Evolutionary conservation across 495 filamentous ascomycete genomes (phyloP).

Genomic region (Jackrogersella multiformis): DNA sequence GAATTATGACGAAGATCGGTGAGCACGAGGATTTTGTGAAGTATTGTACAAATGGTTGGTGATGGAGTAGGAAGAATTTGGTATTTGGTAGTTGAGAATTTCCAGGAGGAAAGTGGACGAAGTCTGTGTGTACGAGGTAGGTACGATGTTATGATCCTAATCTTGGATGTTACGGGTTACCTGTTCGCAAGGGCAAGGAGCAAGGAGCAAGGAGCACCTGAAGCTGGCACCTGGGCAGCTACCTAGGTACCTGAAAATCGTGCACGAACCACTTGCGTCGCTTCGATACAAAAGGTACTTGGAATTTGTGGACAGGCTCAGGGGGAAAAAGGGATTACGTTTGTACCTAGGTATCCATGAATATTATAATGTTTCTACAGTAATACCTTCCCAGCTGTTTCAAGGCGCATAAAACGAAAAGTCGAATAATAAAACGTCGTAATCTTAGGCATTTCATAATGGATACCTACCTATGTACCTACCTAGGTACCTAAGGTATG

Average conservation of each 20-base stretch:
- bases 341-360: neutral
- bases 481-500: neutral
- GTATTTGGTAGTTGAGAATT: conserved; percentile 34
- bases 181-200: conserved; percentile 49
- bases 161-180: conserved; percentile 43
- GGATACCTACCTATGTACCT: neutral
- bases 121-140: conserved; percentile 23
- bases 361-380: neutral
- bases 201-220: no score
- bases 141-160: conserved; percentile 42
- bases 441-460: neutral
- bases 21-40: conserved; percentile 23
- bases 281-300: neutral
- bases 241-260: no score
- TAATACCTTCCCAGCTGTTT: neutral
- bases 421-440: neutral
- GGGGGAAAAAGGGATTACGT: no score
- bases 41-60: conserved; percentile 43
- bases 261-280: conserved; percentile 25
- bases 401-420: conserved; percentile 3
- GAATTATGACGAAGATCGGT: conserved; percentile 4
- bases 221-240: conserved; percentile 24
- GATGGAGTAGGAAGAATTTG: conserved; percentile 16
- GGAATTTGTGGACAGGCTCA: neutral
- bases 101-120: conserved; percentile 31